A percentile compares a stretch with the other conserved stretches of the same genome.
Conservation (phyloP, 140 eudicot species). For the Senecio squalidus region DNA sequence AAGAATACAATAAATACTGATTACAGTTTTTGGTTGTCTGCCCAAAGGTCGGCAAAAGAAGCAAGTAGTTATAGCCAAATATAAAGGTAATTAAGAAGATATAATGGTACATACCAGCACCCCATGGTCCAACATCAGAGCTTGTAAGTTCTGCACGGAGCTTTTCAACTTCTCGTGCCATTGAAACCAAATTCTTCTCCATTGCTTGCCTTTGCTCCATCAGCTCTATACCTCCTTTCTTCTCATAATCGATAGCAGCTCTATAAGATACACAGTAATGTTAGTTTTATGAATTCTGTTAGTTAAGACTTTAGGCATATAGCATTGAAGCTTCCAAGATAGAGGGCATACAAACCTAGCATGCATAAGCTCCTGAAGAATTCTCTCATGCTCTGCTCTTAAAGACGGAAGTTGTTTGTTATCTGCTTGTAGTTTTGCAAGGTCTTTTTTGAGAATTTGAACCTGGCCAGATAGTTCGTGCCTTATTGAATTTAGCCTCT, state of each 20-base stretch:
- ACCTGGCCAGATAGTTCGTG: constrained; percentile 64
- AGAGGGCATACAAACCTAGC: constrained; percentile 52
- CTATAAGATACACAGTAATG: constrained; percentile 30
- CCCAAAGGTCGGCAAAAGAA: constrained; percentile 3
- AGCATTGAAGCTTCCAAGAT: not conserved
- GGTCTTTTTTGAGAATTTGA: constrained; percentile 56
- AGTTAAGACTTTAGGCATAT: constrained; percentile 3
- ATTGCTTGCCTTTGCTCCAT: constrained; percentile 79
- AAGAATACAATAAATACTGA: not conserved
- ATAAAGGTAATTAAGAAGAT: constrained; percentile 6
- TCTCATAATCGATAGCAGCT: constrained; percentile 85
- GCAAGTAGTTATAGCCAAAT: constrained; percentile 7
- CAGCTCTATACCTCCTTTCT: constrained; percentile 74
- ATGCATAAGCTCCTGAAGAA: constrained; percentile 78
- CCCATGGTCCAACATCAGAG: constrained; percentile 65
- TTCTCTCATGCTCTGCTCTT: constrained; percentile 68
- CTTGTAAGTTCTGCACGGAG: constrained; percentile 73
- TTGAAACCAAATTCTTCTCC: constrained; percentile 84
- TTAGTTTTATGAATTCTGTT: constrained; percentile 6
- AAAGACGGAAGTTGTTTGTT: constrained; percentile 75
- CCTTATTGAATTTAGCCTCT: constrained; percentile 54
- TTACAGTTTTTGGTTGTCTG: constrained; percentile 2
- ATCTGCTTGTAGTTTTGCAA: constrained; percentile 57
- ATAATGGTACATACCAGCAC: constrained; percentile 48
- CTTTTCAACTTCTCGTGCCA: constrained; percentile 95